Percentiles rank a stretch among this genome's conserved stretches.
phyloP scores from a whole-genome alignment of 208 protist genomes.

The Pavlovales sp. region DNA sequence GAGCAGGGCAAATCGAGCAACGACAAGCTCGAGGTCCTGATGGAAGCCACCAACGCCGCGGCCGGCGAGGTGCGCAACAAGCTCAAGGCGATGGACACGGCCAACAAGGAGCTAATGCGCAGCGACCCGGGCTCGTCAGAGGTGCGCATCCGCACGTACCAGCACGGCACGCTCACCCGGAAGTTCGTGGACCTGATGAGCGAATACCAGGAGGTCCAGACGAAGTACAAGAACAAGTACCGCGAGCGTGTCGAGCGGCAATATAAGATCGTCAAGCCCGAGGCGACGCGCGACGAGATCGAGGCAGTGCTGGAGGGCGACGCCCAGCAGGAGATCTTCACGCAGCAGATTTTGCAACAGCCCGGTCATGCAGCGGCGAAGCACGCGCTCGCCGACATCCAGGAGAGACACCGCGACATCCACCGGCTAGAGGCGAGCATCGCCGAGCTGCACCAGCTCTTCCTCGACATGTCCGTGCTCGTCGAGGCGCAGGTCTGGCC shows the following conservation, averaged over 20 bases:
- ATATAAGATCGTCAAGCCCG: conserved; percentile 52
- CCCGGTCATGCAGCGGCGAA: conserved; percentile 53
- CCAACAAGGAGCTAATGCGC: conserved; percentile 43
- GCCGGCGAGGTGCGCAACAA: conserved; percentile 44
- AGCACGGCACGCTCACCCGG: conserved; percentile 44
- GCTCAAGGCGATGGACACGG: conserved; percentile 51
- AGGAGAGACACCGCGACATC: conserved; percentile 59
- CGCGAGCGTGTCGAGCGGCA: conserved; percentile 54
- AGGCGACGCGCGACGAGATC: conserved; percentile 31
- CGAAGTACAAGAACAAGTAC: conserved; percentile 58
- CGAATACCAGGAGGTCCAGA: conserved; percentile 56
- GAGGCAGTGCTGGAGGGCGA: neutral
- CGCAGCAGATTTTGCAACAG: conserved; percentile 54
- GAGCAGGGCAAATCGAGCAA: conserved; percentile 38
- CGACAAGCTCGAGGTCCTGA: conserved; percentile 43
- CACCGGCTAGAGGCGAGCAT: conserved; percentile 52
- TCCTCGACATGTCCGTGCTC: conserved; percentile 59
- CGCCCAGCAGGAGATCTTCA: conserved; percentile 48
- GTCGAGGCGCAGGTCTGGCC: conserved; percentile 40
- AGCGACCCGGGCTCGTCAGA: conserved; percentile 7
- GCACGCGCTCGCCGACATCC: conserved; percentile 55
- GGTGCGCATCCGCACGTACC: neutral
- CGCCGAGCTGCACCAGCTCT: conserved; percentile 58
- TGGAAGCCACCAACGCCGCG: conserved; percentile 12
- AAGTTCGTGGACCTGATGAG: conserved; percentile 57